Conservation (phyloP, 2,329 filamentous ascomycete species). For the Colletotrichum destructivum region DNA sequence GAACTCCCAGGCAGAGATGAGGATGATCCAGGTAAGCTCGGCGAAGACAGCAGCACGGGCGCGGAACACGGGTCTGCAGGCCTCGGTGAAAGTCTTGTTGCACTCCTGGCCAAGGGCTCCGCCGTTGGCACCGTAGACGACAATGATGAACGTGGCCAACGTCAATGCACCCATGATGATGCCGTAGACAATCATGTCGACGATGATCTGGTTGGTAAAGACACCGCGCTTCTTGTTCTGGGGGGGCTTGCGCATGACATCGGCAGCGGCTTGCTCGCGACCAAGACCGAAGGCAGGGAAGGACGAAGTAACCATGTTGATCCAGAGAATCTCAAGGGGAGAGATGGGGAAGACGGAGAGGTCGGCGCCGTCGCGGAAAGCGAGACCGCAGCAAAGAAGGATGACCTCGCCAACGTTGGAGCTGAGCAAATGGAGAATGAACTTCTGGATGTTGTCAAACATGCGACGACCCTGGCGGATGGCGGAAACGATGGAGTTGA, state of each 20-base stretch:
- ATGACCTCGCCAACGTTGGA: slow-evolving; percentile 90
- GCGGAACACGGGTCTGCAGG: slow-evolving; percentile 75
- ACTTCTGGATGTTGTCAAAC: slow-evolving; percentile 93
- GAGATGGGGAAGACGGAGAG: slow-evolving; percentile 89
- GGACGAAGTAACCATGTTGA: slow-evolving; percentile 93
- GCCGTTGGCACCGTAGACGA: slow-evolving; percentile 70
- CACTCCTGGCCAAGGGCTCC: slow-evolving; percentile 73
- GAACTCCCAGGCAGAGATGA: slow-evolving; percentile 85
- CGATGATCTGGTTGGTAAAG: slow-evolving; percentile 83
- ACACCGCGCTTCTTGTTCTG: slow-evolving; percentile 78
- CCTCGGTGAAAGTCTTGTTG: slow-evolving; percentile 71
- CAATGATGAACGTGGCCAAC: slow-evolving; percentile 76
- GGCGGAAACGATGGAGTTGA: slow-evolving; percentile 86
- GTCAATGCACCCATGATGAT: slow-evolving; percentile 81
- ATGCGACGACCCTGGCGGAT: slow-evolving; percentile 88
- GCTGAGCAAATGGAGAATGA: slow-evolving; percentile 83
- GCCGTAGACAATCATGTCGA: slow-evolving; percentile 87
- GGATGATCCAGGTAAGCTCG: slow-evolving; percentile 80
- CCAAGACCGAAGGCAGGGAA: slow-evolving; percentile 91
- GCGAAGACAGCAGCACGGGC: slow-evolving; percentile 82
- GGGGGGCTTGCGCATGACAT: slow-evolving; percentile 86
- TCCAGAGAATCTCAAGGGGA: slow-evolving; percentile 91
- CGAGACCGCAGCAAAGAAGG: slow-evolving; percentile 84
- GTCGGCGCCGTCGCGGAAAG: slow-evolving; percentile 79
- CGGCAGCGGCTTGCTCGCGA: slow-evolving; percentile 80